A percentile compares a stretch with the other conserved stretches of the same genome.
Evolutionary conservation across 306 rosid genomes (phyloP).

Genomic region (Dalbergia cultrata): DNA sequence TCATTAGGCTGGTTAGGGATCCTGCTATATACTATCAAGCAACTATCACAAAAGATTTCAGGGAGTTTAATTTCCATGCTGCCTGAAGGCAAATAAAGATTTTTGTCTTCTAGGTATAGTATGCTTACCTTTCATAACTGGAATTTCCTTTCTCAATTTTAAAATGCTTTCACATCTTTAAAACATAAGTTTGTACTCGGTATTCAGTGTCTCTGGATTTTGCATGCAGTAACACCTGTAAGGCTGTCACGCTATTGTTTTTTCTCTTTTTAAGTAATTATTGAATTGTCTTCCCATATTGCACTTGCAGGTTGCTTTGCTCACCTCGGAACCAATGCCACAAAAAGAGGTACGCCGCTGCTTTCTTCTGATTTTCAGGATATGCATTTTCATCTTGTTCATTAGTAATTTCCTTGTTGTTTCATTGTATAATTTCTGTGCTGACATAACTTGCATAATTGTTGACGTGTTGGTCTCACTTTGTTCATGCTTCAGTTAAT

Average conservation of each 20-base stretch:
- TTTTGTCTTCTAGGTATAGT: slow-evolving; percentile 14
- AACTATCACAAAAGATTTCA: slow-evolving; percentile 7
- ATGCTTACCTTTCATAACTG: slow-evolving; percentile 9
- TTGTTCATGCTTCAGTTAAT: slow-evolving; percentile 54
- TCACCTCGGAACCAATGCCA: slow-evolving; percentile 62
- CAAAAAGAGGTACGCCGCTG: slow-evolving; percentile 59
- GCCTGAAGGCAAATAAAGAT: neutral
- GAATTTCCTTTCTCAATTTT: slow-evolving; percentile 17
- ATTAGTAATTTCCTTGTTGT: slow-evolving; percentile 31
- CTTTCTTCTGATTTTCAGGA: slow-evolving; percentile 22
- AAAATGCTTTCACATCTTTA: slow-evolving; percentile 15
- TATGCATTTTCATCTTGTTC: slow-evolving; percentile 21
- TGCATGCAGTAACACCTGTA: neutral
- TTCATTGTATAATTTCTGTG: slow-evolving; percentile 18
- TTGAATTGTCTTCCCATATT: slow-evolving; percentile 44
- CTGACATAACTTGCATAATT: slow-evolving; percentile 17
- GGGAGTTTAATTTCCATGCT: slow-evolving; percentile 3
- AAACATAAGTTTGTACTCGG: neutral
- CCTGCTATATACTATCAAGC: neutral
- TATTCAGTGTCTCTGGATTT: slow-evolving; percentile 8
- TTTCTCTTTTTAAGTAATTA: slow-evolving; percentile 35
- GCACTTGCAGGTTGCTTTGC: slow-evolving; percentile 90
- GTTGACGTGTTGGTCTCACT: slow-evolving; percentile 46
- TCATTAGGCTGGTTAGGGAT: neutral
- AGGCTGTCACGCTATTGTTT: neutral